Evolutionary conservation across 352 stramenopile genomes (phyloP), one percentile per base, ranked within the genome.

Genomic region (Phytophthora syringae): DNA sequence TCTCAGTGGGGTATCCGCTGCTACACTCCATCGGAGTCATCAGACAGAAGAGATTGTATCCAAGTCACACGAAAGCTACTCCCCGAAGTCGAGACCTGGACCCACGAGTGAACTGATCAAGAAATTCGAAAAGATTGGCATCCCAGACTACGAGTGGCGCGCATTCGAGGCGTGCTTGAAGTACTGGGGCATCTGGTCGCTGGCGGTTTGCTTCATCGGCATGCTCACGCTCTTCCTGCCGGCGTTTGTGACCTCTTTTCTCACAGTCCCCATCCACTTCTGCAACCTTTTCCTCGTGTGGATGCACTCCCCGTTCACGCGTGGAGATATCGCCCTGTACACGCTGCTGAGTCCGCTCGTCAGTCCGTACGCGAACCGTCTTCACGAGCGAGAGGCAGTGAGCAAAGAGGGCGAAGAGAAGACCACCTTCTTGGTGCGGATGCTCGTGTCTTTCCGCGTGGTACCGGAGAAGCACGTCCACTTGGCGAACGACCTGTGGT

Each of bases 171-270:
- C 79, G n/a, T 92, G 78, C 25, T 69, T 95, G 37, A 91, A 93
- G 77, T 93, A 92, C 68, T 94, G 86, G 85, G 82, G 93, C 40
- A 81, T 93, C 32, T 95, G 84, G 86, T 89, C 85, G 1, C 59
- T 93, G 34, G 69, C 69, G 0, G 60, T 69, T 10, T 90, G 80
- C 53, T 20, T 68, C 2, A 47, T 74, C 18, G 82, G 79, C 20
- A 72, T 95, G 37, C 49, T 78, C 13, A 86, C 82, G 37, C 80
- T 93, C 20, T 88, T 93, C 51, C 56, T 92, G 15, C 88, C 88
- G 25, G 56, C 63, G 7, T 89, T 95, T 32, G 51, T 94, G 52
- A 65, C 75, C 1, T 60, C 75, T 11, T 88, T 79, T 45, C 67
- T 92, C 20, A 64, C 70, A 0, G 43, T 88, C 1, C 84, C 88